A percentile compares a stretch with the other conserved stretches of the same genome.
phyloP scores from a whole-genome alignment of 2,329 filamentous ascomycete species.

The Lomentospora prolificans region DNA sequence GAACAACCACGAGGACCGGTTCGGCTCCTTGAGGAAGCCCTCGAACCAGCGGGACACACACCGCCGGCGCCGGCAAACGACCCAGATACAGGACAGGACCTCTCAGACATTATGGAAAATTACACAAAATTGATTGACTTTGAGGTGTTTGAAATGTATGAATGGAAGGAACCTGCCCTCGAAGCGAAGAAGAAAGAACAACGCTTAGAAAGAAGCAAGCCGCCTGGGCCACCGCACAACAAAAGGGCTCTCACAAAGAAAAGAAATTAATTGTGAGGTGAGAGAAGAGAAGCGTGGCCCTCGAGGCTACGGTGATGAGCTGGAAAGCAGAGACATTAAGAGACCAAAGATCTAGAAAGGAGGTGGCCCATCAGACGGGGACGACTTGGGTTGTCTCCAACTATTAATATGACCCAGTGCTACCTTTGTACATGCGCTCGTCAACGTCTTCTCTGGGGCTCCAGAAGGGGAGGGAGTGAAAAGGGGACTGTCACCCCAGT shows the following conservation, averaged over 20 bases:
- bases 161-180: conserved; percentile 5
- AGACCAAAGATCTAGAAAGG: background rate
- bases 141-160: background rate
- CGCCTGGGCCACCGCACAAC: conserved; percentile 5
- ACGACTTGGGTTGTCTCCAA: background rate
- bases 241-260: background rate
- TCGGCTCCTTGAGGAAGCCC: conserved; percentile 9
- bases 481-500: background rate
- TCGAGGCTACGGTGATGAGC: conserved; percentile 1
- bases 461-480: background rate
- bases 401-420: conserved; percentile 2
- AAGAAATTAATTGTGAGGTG: background rate
- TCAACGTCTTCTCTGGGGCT: background rate
- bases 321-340: background rate
- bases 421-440: background rate
- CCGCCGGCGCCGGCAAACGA: conserved; percentile 19
- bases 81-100: conserved; percentile 23
- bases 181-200: background rate
- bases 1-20: conserved; percentile 22
- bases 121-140: background rate
- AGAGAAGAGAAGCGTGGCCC: conserved; percentile 4
- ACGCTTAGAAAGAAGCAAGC: conserved; percentile 1
- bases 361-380: background rate
- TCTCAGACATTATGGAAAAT: conserved; percentile 18
- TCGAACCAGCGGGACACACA: conserved; percentile 6